Evolutionary conservation across 306 rosid species (phyloP).

Genomic region (Lotus japonicus): DNA sequence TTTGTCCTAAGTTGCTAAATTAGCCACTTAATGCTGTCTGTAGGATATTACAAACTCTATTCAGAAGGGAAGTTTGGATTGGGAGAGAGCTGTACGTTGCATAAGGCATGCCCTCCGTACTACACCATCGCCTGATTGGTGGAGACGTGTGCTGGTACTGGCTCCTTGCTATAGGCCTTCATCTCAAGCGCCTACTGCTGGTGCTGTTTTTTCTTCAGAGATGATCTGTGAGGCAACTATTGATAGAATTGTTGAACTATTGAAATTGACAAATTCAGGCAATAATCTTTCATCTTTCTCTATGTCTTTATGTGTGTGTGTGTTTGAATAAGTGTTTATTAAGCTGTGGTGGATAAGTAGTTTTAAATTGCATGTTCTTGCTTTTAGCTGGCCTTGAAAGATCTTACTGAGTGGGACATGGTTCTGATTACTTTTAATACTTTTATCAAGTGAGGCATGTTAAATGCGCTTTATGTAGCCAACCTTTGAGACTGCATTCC

Average conservation of each 20-base stretch:
- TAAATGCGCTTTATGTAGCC: background rate
- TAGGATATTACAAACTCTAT: conserved; percentile 81
- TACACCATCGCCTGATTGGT: conserved; percentile 99
- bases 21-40: conserved; percentile 24
- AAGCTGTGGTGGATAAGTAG: conserved; percentile 2
- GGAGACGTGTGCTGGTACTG: conserved; percentile 93
- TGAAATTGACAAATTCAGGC: conserved; percentile 92
- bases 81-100: conserved; percentile 98
- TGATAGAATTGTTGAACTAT: conserved; percentile 84
- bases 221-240: conserved; percentile 91
- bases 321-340: conserved; percentile 2
- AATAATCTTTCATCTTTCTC: conserved; percentile 25
- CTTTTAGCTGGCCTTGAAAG: background rate
- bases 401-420: background rate
- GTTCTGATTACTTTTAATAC: background rate
- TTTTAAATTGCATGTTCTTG: background rate
- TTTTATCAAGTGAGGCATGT: background rate
- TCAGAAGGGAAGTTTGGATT: conserved; percentile 91
- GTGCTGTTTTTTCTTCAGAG: conserved; percentile 95
- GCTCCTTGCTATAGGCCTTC: conserved; percentile 73
- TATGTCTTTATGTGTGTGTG: background rate
- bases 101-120: conserved; percentile 88
- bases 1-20: conserved; percentile 14
- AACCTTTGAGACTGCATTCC: background rate
- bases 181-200: conserved; percentile 70